A percentile compares a stretch with the other conserved stretches of the same genome.
Evolutionary conservation across 768 basidiomycete genomes (phyloP).

Genomic region (Boletus reticuloceps): DNA sequence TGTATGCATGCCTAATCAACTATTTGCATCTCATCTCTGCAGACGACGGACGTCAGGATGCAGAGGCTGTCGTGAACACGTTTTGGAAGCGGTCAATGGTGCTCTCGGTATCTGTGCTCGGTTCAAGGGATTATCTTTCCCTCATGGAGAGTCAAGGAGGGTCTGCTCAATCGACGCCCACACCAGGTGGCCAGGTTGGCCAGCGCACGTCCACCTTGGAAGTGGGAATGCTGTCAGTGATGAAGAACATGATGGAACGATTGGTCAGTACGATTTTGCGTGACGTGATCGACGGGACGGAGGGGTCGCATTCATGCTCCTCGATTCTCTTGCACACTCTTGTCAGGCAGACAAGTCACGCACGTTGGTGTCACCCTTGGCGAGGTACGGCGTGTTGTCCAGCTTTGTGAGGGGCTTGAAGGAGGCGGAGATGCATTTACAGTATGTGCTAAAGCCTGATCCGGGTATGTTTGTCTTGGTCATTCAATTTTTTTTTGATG

Average conservation of each 20-base stretch:
- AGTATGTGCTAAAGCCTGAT: slow-evolving; percentile 80
- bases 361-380: slow-evolving; percentile 53
- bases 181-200: slow-evolving; percentile 4
- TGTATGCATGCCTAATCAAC: slow-evolving; percentile 91
- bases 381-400: slow-evolving; percentile 71
- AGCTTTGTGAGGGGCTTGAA: slow-evolving; percentile 85
- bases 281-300: slow-evolving; percentile 93
- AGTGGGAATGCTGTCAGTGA: slow-evolving; percentile 56
- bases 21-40: slow-evolving; percentile 68
- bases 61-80: slow-evolving; percentile 14
- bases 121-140: slow-evolving; percentile 39
- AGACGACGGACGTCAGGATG: slow-evolving; percentile 14
- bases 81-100: slow-evolving; percentile 28
- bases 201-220: slow-evolving; percentile 45
- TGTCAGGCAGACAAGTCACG: slow-evolving; percentile 70
- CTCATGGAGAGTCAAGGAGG: slow-evolving; percentile 38
- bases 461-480: slow-evolving; percentile 60
- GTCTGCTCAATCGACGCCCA: slow-evolving; percentile 23
- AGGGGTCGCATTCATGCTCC: slow-evolving; percentile 87
- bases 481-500: neutral
- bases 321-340: slow-evolving; percentile 77
- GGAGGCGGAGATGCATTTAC: slow-evolving; percentile 73
- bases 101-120: slow-evolving; percentile 34
- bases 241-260: slow-evolving; percentile 70
- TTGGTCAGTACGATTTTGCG: slow-evolving; percentile 70